Evolutionary conservation across 116 monocot species (phyloP).

Genomic region (Zostera marina): DNA sequence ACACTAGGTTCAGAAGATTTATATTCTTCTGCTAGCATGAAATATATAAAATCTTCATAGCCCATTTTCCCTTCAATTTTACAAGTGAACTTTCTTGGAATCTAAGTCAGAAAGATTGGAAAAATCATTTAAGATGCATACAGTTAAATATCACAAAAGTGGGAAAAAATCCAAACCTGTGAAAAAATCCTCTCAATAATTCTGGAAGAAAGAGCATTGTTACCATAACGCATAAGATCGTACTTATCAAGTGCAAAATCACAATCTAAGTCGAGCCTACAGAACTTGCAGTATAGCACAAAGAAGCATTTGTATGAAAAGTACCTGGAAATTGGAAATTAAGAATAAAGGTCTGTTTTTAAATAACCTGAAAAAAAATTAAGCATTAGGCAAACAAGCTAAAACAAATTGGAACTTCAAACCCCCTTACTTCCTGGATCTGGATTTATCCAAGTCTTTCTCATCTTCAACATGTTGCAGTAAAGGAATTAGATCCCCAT

Average conservation of each 20-base stretch:
- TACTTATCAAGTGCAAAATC: conserved; percentile 62
- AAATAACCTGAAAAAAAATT: too few species aligned
- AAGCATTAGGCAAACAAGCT: too few species aligned
- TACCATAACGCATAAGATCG: conserved; percentile 65
- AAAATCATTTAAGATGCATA: background rate
- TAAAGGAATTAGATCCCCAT: conserved; percentile 65
- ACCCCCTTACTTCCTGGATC: too few species aligned
- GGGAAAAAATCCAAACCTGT: conserved; percentile 28
- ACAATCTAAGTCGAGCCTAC: conserved; percentile 64
- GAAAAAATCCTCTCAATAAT: conserved; percentile 68
- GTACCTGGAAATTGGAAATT: conserved; percentile 24
- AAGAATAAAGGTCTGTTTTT: too few species aligned
- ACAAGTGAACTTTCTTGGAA: conserved; percentile 44
- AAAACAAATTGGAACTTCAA: background rate
- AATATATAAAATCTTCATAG: conserved; percentile 86
- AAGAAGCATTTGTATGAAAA: conserved; percentile 81
- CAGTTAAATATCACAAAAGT: background rate
- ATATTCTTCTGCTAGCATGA: conserved; percentile 65
- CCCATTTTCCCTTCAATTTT: conserved; percentile 53
- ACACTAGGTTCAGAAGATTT: conserved; percentile 68
- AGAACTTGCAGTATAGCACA: conserved; percentile 68
- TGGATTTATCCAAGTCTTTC: conserved; percentile 47
- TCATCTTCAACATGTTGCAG: conserved; percentile 71
- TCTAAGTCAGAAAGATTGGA: conserved; percentile 11
- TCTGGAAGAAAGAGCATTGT: conserved; percentile 58